Evolutionary conservation across 2,329 filamentous ascomycete species (phyloP).

Genomic region (Apiospora koreana): DNA sequence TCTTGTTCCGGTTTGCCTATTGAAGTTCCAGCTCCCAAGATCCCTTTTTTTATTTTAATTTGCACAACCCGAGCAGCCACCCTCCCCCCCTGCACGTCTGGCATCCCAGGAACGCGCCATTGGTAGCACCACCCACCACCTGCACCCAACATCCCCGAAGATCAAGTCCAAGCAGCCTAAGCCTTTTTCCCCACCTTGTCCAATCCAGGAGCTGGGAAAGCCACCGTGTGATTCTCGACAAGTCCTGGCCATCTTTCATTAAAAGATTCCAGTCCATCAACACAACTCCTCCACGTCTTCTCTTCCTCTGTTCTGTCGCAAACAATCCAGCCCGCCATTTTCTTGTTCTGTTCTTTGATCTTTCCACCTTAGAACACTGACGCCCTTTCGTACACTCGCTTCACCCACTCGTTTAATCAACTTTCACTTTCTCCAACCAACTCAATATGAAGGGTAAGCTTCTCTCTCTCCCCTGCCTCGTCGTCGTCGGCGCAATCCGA

Average conservation of each 20-base stretch:
- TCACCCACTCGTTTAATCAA: constrained; percentile 10
- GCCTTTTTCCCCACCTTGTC: constrained; percentile 1
- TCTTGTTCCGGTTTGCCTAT: neutral
- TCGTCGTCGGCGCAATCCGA: constrained; percentile 5
- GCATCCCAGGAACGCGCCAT: neutral
- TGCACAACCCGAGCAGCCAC: neutral
- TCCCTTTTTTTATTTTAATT: neutral
- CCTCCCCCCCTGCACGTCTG: constrained; percentile 1
- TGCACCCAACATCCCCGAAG: neutral
- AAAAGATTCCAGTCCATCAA: constrained; percentile 7
- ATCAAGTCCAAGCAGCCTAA: constrained; percentile 3
- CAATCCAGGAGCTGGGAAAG: constrained; percentile 10
- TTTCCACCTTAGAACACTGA: constrained; percentile 21
- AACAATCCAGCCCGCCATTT: neutral
- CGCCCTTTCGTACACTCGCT: constrained; percentile 10
- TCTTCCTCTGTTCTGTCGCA: constrained; percentile 1
- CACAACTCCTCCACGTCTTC: neutral
- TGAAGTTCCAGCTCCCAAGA: neutral
- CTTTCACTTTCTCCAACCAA: constrained; percentile 12
- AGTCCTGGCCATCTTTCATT: constrained; percentile 1
- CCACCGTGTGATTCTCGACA: constrained; percentile 11
- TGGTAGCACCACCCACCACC: neutral
- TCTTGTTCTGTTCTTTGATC: constrained; percentile 17
- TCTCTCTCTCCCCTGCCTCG: neutral
- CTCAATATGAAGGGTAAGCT: constrained; percentile 43